Base-by-base conservation (phyloP, 78 protist genomes). In the Tieghemostelium lacteum region DNA sequence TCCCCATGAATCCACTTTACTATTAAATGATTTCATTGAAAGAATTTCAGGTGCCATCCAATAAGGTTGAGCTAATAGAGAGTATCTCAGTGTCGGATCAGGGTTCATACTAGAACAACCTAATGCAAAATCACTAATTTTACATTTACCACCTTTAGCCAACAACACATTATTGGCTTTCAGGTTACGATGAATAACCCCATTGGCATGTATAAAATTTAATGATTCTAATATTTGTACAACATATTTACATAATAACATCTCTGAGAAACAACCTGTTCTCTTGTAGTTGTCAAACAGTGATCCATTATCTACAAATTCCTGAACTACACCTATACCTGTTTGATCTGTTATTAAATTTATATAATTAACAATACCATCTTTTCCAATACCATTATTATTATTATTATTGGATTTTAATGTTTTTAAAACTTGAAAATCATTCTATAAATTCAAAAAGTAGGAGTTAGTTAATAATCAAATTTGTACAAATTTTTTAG, bases 11-110 rank as follows among this genome's bases (percentile, higher is more conserved):
- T 93, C 96, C 5, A 70, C 85, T 62, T 61, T 67, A n/a, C 61
- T 50, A 50, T 52, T 77, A 63, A 73, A 80, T 52, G 76, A 42
- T 12, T 75, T 55, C 73, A 91, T 87, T 7, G n/a, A 12, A 20
- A 91, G 45, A 24, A 93, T 62, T 45, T 93, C 96, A 10, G 96
- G 96, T 8, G 96, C 88, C 40, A 39, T 73, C 91, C 92, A 77
- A 49, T 58, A 88, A 26, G 94, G 94, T 1, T 91, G 75, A 29
- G 94, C 94, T 12, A 69, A 29, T n/a, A 91, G 5, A 6, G 76
- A 31, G n/a, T 29, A 40, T n/a, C 74, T 66, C 19, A 77, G 29
- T 2, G 73, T 40, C 20, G 60, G 24, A 2, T 73, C 86, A 20
- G 45, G 33, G 33, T 40, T 71, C 4, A 45, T 3, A 24, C 20